These are phyloP conservation scores for Candida silvicultrix DNA, from an alignment of 805 yeast species.

Conservation along the genomic window DNA sequence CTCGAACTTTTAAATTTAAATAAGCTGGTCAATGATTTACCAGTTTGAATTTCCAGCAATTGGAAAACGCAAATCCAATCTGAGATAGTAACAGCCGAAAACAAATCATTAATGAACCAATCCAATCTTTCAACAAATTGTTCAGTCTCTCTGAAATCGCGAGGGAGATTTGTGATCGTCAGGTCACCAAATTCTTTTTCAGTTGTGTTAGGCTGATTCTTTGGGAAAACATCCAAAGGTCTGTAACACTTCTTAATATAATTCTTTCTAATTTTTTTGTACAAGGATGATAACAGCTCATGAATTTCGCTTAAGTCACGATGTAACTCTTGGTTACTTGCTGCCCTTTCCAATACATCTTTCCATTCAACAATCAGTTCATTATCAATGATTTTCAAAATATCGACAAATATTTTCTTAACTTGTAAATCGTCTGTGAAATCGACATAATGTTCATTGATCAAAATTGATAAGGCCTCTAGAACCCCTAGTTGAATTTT, in stretches of 20 bases:
- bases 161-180: slow-evolving; percentile 14
- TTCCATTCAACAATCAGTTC: slow-evolving; percentile 54
- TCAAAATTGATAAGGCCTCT: slow-evolving; percentile 67
- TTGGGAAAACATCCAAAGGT: slow-evolving; percentile 33
- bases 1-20: slow-evolving; percentile 40
- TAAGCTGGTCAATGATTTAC: slow-evolving; percentile 48
- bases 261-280: slow-evolving; percentile 58
- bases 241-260: slow-evolving; percentile 68
- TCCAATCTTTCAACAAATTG: slow-evolving; percentile 61
- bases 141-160: slow-evolving; percentile 45
- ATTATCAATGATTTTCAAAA: slow-evolving; percentile 61
- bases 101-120: slow-evolving; percentile 48
- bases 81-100: slow-evolving; percentile 47
- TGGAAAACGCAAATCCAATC: slow-evolving; percentile 83
- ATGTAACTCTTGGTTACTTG: slow-evolving; percentile 13
- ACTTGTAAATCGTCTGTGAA: slow-evolving; percentile 63
- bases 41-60: slow-evolving; percentile 62
- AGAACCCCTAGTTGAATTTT: slow-evolving; percentile 79
- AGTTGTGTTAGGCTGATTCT: slow-evolving; percentile 1
- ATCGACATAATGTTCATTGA: slow-evolving; percentile 67
- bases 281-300: slow-evolving; percentile 33
- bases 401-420: slow-evolving; percentile 52
- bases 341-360: slow-evolving; percentile 20
- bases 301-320: slow-evolving; percentile 24
- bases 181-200: slow-evolving; percentile 1